Conservation (phyloP, 2,329 filamentous ascomycete species). For the Cladosporium sp. region DNA sequence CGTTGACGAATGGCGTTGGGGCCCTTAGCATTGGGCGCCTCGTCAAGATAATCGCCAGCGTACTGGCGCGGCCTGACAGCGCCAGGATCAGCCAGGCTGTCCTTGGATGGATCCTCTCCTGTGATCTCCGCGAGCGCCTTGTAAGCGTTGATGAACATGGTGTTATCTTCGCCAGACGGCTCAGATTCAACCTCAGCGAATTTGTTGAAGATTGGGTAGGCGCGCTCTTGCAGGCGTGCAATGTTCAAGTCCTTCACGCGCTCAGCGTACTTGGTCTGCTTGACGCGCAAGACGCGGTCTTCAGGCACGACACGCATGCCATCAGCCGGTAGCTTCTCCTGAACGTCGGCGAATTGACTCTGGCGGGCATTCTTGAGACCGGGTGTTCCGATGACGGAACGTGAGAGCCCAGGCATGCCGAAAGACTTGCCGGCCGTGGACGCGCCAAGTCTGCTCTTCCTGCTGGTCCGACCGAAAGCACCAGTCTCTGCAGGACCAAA, state of each 20-base stretch:
- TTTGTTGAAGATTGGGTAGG: constrained; percentile 69
- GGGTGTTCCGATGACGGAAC: constrained; percentile 80
- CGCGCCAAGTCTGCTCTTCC: constrained; percentile 35
- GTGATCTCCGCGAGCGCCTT: constrained; percentile 73
- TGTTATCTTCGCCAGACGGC: constrained; percentile 56
- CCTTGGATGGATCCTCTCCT: constrained; percentile 59
- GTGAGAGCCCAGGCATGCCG: constrained; percentile 65
- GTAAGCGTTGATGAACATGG: constrained; percentile 72
- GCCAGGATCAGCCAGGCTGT: constrained; percentile 54
- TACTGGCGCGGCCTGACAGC: constrained; percentile 71
- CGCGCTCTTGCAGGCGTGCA: constrained; percentile 57
- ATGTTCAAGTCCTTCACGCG: constrained; percentile 75
- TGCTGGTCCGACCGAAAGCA: constrained; percentile 49
- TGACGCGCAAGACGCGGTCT: constrained; percentile 72
- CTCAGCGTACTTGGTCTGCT: constrained; percentile 73
- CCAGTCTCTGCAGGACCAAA: constrained; percentile 24
- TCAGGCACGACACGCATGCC: constrained; percentile 52
- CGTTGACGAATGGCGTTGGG: constrained; percentile 66
- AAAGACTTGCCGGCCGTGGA: constrained; percentile 40
- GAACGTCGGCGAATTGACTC: constrained; percentile 36
- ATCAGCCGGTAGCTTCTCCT: constrained; percentile 41
- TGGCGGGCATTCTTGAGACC: constrained; percentile 44
- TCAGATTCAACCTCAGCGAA: constrained; percentile 68
- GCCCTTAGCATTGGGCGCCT: constrained; percentile 57
- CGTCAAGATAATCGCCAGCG: constrained; percentile 69